Evolutionary conservation across 805 yeast genomes (phyloP).

Genomic region (Starmerella khaoyaiensis): DNA sequence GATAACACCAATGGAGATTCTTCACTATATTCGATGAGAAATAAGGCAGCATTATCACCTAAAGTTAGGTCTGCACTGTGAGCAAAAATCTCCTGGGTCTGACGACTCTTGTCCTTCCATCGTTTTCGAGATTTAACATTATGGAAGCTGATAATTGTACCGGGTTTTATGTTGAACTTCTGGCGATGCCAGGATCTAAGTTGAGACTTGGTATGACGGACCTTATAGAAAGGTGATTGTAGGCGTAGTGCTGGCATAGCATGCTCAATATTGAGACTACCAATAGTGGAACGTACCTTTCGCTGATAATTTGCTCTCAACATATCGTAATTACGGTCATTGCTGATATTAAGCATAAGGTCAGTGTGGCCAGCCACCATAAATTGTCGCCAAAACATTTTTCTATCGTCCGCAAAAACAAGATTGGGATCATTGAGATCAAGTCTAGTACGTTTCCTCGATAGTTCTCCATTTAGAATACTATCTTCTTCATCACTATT

Average conservation of each 20-base stretch:
- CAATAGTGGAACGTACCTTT: constrained; percentile 82
- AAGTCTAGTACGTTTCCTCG: constrained; percentile 31
- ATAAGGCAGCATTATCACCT: constrained; percentile 68
- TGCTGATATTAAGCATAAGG: constrained; percentile 56
- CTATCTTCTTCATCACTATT: constrained; percentile 40
- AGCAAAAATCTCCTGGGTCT: constrained; percentile 58
- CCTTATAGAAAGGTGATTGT: constrained; percentile 86
- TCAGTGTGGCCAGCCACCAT: not conserved
- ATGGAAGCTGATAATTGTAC: constrained; percentile 61
- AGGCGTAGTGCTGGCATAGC: constrained; percentile 73
- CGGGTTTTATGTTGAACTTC: constrained; percentile 60
- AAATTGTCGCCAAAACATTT: not conserved
- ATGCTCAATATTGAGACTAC: constrained; percentile 83
- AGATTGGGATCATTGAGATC: constrained; percentile 83
- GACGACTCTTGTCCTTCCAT: constrained; percentile 80
- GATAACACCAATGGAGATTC: constrained; percentile 72
- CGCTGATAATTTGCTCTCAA: constrained; percentile 78
- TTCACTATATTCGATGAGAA: constrained; percentile 80
- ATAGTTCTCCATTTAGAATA: constrained; percentile 52
- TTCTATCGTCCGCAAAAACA: constrained; percentile 43
- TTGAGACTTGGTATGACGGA: constrained; percentile 51
- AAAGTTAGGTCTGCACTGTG: constrained; percentile 62
- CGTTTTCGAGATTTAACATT: constrained; percentile 66
- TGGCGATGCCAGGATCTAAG: constrained; percentile 73
- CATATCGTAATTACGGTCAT: constrained; percentile 74